A percentile compares a stretch with the other conserved stretches of the same genome.
Conservation (phyloP, 2,329 filamentous ascomycete genomes). For the Colletotrichum tropicicola region DNA sequence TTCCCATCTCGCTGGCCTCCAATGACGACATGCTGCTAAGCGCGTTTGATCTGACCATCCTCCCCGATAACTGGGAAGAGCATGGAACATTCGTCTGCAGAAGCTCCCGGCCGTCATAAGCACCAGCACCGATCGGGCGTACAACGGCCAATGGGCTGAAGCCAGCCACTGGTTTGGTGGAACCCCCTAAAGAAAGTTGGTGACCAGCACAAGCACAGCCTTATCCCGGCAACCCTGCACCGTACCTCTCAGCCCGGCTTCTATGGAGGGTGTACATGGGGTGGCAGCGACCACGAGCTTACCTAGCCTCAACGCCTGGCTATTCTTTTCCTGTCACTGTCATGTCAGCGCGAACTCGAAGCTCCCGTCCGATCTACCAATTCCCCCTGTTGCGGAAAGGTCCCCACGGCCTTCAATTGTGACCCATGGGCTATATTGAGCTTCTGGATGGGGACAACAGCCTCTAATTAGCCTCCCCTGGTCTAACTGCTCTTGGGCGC, state of each 20-base stretch:
- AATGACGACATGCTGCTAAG: slow-evolving; percentile 31
- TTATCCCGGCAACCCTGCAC: slow-evolving; percentile 11
- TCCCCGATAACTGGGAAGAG: slow-evolving; percentile 26
- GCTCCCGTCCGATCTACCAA: slow-evolving; percentile 1
- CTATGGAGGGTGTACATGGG: neutral
- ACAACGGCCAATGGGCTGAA: slow-evolving; percentile 27
- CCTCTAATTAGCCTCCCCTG: slow-evolving; percentile 14
- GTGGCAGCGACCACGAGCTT: neutral
- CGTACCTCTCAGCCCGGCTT: slow-evolving; percentile 2
- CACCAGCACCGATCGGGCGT: slow-evolving; percentile 25
- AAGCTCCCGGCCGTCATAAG: slow-evolving; percentile 26
- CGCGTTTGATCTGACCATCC: slow-evolving; percentile 26
- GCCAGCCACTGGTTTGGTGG: slow-evolving; percentile 13
- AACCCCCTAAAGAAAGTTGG: slow-evolving; percentile 10
- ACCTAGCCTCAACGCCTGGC: slow-evolving; percentile 14
- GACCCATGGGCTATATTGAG: slow-evolving; percentile 22
- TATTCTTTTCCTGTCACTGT: slow-evolving; percentile 24
- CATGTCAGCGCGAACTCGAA: slow-evolving; percentile 21
- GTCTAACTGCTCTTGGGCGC: neutral
- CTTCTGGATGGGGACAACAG: slow-evolving; percentile 17
- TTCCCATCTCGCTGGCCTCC: slow-evolving; percentile 20
- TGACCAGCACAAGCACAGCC: slow-evolving; percentile 30
- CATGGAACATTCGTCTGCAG: slow-evolving; percentile 24
- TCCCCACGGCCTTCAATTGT: neutral
- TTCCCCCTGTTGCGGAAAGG: slow-evolving; percentile 4